Evolutionary conservation across 495 filamentous ascomycete genomes (phyloP), one percentile per base, ranked within the genome.

Genomic region (Astrothelium subdiscretum): DNA sequence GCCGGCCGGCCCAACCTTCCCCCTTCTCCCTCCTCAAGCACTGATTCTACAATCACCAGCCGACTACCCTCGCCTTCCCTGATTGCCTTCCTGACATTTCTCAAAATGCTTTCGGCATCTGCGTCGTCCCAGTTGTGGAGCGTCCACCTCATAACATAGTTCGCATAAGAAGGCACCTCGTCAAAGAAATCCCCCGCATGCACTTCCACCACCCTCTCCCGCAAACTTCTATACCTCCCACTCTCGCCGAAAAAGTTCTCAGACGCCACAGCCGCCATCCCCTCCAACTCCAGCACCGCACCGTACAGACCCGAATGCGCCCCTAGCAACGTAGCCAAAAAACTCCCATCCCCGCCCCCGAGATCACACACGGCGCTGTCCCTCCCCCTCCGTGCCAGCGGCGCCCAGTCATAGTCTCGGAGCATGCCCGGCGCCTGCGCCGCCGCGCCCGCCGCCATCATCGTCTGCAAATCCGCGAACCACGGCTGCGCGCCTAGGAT

Each of bases 351-450:
- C 12, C 67, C 69, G 1, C 60, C 65, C 13, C 69, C 69, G 26
- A 71, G 44, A 60, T 71, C 69, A 1, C 67, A 20, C 2, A 73
- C 59, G 2, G 51, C 59, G 43, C n/a, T 48, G n/a, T 48, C 43
- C n/a, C 43, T 48, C 4, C 43, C 43, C 2, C 18, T 40, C 29
- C 63, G 63, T 26, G 43, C 62, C 40, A 62, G 62, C 61, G 69
- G 68, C 10, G 67, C 63, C 72, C 71, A 75, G 1, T 67, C 68
- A 59, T 73, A 75, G 58, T 73, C 71, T 27, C 59, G 66, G 6
- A 75, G 31, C 24, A 74, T 71, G 15, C 73, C 73, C 1, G 73
- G 72, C 1, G 67, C 70, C 62, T 69, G 64, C 0, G 72, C 73
- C 8, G 63, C 63, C 1, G 70, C 70, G 48, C 71, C 72, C 6